phyloP scores from a whole-genome alignment of 306 rosid species.

The Begonia masoniana region DNA sequence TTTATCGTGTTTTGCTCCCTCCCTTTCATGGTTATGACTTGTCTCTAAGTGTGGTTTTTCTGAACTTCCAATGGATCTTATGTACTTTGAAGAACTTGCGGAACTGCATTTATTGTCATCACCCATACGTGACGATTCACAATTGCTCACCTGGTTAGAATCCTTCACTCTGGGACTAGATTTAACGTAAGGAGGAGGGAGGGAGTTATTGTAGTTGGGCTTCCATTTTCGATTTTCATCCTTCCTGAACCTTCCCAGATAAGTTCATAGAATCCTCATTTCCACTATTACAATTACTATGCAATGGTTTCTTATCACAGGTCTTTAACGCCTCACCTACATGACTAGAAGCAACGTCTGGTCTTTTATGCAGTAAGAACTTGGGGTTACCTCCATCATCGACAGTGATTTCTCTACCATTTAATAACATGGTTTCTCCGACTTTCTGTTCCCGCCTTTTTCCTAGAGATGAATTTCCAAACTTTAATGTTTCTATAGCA shows the following conservation, averaged over 20 bases:
- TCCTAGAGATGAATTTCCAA: constrained; percentile 38
- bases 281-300: constrained; percentile 21
- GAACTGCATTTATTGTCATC: too few relatives aligned
- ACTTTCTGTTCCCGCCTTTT: constrained; percentile 26
- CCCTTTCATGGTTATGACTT: constrained; percentile 35
- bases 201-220: constrained; percentile 33
- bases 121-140: constrained; percentile 7
- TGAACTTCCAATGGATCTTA: constrained; percentile 28
- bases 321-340: constrained; percentile 14
- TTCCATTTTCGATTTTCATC: constrained; percentile 41
- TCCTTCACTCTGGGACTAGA: constrained; percentile 37
- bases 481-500: constrained; percentile 25
- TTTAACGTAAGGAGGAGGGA: constrained; percentile 89
- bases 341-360: constrained; percentile 20
- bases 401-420: constrained; percentile 26
- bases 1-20: constrained; percentile 24
- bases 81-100: constrained; percentile 3
- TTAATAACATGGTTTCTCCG: constrained; percentile 24
- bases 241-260: constrained; percentile 25
- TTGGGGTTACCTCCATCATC: constrained; percentile 28
- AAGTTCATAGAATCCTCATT: constrained; percentile 18
- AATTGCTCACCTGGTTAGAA: constrained; percentile 16
- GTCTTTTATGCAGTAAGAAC: constrained; percentile 21
- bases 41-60: constrained; percentile 29
- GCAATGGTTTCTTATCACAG: constrained; percentile 27